phyloP scores from a whole-genome alignment of 345 rosid species.

The Salix suchowensis region DNA sequence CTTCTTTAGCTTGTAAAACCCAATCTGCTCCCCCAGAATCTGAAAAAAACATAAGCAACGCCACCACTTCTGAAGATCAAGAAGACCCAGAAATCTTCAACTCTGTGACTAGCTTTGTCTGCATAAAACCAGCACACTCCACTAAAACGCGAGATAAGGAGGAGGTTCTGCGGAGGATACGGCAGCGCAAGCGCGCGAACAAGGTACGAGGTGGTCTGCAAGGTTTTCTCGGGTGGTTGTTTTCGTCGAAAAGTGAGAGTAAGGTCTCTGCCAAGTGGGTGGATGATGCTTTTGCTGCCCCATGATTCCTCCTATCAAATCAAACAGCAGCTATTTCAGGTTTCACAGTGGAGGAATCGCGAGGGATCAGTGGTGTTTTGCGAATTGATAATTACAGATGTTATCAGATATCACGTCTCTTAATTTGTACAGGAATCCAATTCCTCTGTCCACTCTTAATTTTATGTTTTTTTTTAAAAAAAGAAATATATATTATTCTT shows the following conservation, averaged over 20 bases:
- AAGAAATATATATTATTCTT: not conserved
- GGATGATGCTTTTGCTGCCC: constrained; percentile 55
- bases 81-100: constrained; percentile 14
- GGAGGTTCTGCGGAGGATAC: constrained; percentile 39
- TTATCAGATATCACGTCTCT: not conserved
- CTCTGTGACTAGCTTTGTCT: constrained; percentile 26
- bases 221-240: constrained; percentile 20
- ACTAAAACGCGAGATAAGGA: constrained; percentile 29
- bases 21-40: constrained; percentile 2
- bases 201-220: constrained; percentile 24
- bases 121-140: constrained; percentile 27
- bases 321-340: not conserved
- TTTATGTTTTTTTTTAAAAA: not conserved
- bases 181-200: constrained; percentile 41
- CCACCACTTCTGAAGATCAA: constrained; percentile 1
- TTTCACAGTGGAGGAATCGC: not conserved
- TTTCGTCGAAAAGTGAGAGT: not conserved
- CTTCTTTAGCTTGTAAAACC: constrained; percentile 4
- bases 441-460: not conserved
- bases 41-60: not conserved
- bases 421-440: not conserved
- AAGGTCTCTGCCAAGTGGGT: constrained; percentile 28
- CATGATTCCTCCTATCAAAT: not conserved
- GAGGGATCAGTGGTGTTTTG: not conserved
- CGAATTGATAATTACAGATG: not conserved